These are phyloP conservation scores for Kurtzmaniella quercitrusa DNA, from an alignment of 1,139 yeast genomes.

Conservation along the genomic window DNA sequence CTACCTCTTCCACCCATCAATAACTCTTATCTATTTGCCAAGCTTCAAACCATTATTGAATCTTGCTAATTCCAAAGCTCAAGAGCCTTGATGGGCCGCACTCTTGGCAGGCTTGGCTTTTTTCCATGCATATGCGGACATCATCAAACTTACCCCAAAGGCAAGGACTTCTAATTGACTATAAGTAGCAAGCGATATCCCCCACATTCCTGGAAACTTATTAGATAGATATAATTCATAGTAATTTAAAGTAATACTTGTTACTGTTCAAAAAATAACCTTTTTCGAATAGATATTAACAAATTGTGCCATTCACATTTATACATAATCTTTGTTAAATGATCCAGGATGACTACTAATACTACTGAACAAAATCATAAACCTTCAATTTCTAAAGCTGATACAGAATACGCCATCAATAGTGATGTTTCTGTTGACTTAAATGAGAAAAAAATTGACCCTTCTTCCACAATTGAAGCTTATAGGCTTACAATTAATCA, in stretches of 20 bases:
- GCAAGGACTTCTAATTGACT: background rate
- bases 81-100: background rate
- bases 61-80: background rate
- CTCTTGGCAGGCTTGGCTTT: constrained; percentile 1
- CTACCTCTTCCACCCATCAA: too few species aligned
- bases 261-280: background rate
- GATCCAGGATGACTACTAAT: background rate
- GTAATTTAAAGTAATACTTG: background rate
- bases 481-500: constrained; percentile 31
- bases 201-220: background rate
- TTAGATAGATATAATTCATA: background rate
- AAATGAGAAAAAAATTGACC: background rate
- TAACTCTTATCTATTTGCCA: background rate
- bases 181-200: background rate
- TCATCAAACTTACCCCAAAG: background rate
- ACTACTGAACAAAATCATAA: background rate
- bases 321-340: background rate
- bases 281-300: background rate
- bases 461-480: constrained; percentile 10
- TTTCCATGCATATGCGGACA: background rate
- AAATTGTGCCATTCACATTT: background rate
- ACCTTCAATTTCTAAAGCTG: background rate
- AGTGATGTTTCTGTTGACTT: constrained; percentile 1
- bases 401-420: background rate
- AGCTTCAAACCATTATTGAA: background rate